Conservation (phyloP, 2,329 filamentous ascomycete species). For the Colletotrichum abscissum region DNA sequence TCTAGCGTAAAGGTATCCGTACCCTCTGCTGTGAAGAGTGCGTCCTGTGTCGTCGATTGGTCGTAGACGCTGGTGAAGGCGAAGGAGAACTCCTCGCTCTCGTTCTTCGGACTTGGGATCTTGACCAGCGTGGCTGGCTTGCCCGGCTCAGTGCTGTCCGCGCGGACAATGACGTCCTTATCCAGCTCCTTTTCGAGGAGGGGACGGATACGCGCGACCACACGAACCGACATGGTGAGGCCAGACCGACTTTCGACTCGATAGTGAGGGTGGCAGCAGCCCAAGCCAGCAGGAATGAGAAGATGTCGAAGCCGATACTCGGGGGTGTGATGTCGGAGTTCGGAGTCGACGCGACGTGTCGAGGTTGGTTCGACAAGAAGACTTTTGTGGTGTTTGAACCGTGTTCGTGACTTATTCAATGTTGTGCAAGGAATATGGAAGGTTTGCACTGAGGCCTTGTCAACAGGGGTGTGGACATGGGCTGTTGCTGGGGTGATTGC, state of each 20-base stretch:
- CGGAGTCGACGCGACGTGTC: conserved; percentile 10
- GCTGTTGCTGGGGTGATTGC: conserved; percentile 23
- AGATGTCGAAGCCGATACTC: neutral
- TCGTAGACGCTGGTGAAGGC: conserved; percentile 95
- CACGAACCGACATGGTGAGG: conserved; percentile 74
- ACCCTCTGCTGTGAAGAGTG: conserved; percentile 92
- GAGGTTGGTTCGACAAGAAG: conserved; percentile 16
- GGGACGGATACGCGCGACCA: conserved; percentile 91
- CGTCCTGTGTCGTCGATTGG: conserved; percentile 81
- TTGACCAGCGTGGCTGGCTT: conserved; percentile 77
- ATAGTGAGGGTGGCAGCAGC: neutral
- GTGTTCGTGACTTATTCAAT: conserved; percentile 16
- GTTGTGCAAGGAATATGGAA: conserved; percentile 22
- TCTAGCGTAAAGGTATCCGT: conserved; percentile 43
- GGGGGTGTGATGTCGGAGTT: neutral
- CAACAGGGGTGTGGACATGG: conserved; percentile 24
- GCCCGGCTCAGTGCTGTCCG: conserved; percentile 71
- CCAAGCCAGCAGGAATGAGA: neutral
- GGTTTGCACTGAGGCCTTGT: conserved; percentile 10
- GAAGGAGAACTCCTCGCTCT: conserved; percentile 90
- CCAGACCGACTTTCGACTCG: conserved; percentile 12
- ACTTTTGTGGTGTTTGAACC: conserved; percentile 13
- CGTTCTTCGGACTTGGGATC: conserved; percentile 95
- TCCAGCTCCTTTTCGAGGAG: conserved; percentile 87
- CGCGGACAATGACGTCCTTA: conserved; percentile 85